Conservation (phyloP, 2,329 filamentous ascomycete species). For the Cladosporium sphaerospermum region DNA sequence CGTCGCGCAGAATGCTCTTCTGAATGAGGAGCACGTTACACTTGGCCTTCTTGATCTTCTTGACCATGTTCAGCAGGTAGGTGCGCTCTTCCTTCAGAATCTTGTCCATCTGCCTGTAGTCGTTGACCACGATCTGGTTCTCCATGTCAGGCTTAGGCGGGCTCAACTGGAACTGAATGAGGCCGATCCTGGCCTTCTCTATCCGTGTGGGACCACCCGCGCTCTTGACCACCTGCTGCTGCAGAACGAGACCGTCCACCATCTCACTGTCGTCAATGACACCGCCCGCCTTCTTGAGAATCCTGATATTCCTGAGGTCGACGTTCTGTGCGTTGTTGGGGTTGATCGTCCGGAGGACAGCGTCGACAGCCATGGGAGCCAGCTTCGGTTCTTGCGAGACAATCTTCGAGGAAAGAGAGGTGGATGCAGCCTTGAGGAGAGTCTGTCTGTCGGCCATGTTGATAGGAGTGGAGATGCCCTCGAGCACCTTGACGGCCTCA, state of each 20-base stretch:
- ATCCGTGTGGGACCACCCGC: slow-evolving; percentile 85
- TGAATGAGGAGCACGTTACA: slow-evolving; percentile 98
- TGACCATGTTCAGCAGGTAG: slow-evolving; percentile 96
- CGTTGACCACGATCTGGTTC: slow-evolving; percentile 98
- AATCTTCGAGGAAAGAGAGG: slow-evolving; percentile 96
- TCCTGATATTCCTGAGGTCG: slow-evolving; percentile 90
- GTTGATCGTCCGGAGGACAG: slow-evolving; percentile 92
- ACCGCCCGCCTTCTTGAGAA: slow-evolving; percentile 94
- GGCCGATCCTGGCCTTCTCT: slow-evolving; percentile 93
- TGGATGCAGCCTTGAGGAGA: slow-evolving; percentile 92
- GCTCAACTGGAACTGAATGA: slow-evolving; percentile 98
- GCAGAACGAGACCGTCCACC: slow-evolving; percentile 87
- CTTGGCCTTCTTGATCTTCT: slow-evolving; percentile 99
- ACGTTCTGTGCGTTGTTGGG: slow-evolving; percentile 93
- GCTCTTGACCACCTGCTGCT: slow-evolving; percentile 88
- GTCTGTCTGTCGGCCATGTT: slow-evolving; percentile 80
- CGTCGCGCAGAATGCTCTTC: slow-evolving; percentile 95
- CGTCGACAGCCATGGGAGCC: slow-evolving; percentile 96
- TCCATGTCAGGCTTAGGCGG: slow-evolving; percentile 99
- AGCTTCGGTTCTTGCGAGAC: slow-evolving; percentile 96
- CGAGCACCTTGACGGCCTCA: slow-evolving; percentile 80
- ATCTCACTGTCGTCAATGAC: slow-evolving; percentile 98
- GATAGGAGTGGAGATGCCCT: slow-evolving; percentile 94
- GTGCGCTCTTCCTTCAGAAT: slow-evolving; percentile 98
- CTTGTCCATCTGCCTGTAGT: slow-evolving; percentile 99